A percentile compares a stretch with the other conserved stretches of the same genome.
Evolutionary conservation across 768 basidiomycete species (phyloP).

Genomic region (Suillus sp.): DNA sequence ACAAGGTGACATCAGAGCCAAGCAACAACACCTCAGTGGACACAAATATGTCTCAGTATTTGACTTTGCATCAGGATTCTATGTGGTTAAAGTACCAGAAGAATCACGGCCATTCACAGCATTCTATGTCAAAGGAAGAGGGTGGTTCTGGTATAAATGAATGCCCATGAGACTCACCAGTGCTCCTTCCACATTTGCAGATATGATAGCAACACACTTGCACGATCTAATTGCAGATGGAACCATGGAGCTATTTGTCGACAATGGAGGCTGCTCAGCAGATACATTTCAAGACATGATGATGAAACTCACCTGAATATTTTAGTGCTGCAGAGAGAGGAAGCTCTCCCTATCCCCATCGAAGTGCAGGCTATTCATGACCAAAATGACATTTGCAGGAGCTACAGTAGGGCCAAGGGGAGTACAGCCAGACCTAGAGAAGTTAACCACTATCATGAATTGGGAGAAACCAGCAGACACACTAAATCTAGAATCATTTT

Average conservation of each 20-base stretch:
- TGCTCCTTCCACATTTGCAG: too few species aligned
- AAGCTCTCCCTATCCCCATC: not conserved
- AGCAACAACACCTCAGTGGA: too few species aligned
- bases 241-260: constrained; percentile 39
- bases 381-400: constrained; percentile 39
- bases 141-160: too few species aligned
- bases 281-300: constrained; percentile 35
- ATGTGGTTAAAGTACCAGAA: too few species aligned
- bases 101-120: too few species aligned
- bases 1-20: too few species aligned
- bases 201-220: too few species aligned
- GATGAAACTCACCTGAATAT: not conserved
- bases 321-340: not conserved
- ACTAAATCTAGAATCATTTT: constrained; percentile 11
- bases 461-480: constrained; percentile 34
- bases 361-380: not conserved
- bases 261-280: constrained; percentile 38
- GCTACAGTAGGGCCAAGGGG: constrained; percentile 35
- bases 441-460: constrained; percentile 41
- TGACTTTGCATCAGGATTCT: too few species aligned
- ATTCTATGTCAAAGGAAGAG: too few species aligned
- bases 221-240: not conserved
- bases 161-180: too few species aligned
- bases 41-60: too few species aligned
- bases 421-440: constrained; percentile 37